Evolutionary conservation across 2,329 filamentous ascomycete species (phyloP), one percentile per base, ranked within the genome.

Genomic region (Sporothrix humicola): DNA sequence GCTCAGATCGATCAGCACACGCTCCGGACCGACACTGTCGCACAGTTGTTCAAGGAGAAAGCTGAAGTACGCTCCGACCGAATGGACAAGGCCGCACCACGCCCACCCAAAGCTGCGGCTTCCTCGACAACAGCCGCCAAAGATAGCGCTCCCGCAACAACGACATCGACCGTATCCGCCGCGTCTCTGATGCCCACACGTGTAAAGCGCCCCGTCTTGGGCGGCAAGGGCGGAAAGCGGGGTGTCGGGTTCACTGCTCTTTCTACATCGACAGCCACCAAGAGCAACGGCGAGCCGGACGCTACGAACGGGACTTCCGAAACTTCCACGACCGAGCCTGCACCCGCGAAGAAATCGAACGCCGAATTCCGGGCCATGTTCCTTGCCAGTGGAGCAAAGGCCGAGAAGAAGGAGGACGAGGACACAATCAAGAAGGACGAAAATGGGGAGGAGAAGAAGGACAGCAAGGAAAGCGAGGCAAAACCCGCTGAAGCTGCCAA

Each of bases 21-120:
- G 73, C 82, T 92, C 31, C 85, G 84, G 17, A 88, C 86, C 0
- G 90, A 89, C 8, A 83, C 84, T 2, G 79, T 87, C 26, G 84
- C 85, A 15, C 87, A 91, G 74, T 81, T 92, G 37, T 87, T 88
- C 73, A 82, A 83, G 31, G 82, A 85, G 69, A 88, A 85, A 77
- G 83, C 81, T 0, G 84, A 85, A 76, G 81, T 82, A 48, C 82
- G 81, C 70, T 81, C 81, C n/a, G 82, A 84, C 75, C 81, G 81
- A 10, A 81, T 85, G 26, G 82, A 83, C 75, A 79, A 81, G 77
- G 72, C 74, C 79, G 66, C 74, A 75, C 74, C 77, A 77, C 77
- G 65, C 76, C 79, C 78, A 77, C n/a, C 82, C 82, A 80, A 80
- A 70, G 70, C 76, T 1, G 77, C 77, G 17, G 61, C 72, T 12